Percentiles rank a stretch among this genome's conserved stretches.
Conservation (phyloP, 257 asterid genomes). For the Ballota nigra region DNA sequence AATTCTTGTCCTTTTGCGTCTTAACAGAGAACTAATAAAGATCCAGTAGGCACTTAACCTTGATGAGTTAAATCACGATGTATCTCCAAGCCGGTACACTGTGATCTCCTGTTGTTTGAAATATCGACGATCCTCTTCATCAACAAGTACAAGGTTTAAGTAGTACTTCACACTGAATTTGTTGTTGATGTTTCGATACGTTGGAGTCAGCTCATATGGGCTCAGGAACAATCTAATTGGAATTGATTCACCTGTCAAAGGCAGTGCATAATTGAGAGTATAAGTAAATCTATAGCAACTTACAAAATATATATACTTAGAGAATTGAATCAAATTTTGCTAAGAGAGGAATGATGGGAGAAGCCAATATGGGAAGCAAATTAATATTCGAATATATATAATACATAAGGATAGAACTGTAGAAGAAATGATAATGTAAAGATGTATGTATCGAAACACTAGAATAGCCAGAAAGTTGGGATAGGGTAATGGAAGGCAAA, state of each 20-base stretch:
- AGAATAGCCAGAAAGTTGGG: not conserved
- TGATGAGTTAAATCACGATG: constrained; percentile 37
- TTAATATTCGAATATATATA: not conserved
- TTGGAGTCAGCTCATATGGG: constrained; percentile 95
- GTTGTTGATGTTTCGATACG: constrained; percentile 86
- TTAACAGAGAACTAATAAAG: constrained; percentile 21
- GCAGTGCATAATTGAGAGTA: too few relatives aligned
- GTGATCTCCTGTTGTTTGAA: constrained; percentile 97
- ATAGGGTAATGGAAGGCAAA: not conserved
- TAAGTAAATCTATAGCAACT: too few relatives aligned
- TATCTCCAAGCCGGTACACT: constrained; percentile 69
- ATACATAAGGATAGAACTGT: too few relatives aligned
- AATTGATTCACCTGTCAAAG: constrained; percentile 85
- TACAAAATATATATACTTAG: not conserved
- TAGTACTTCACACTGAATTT: constrained; percentile 92
- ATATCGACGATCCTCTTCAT: constrained; percentile 95
- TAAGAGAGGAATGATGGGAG: not conserved
- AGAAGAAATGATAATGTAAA: not conserved
- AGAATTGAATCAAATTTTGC: not conserved
- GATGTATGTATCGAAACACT: not conserved
- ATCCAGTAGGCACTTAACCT: constrained; percentile 15
- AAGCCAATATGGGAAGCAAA: not conserved
- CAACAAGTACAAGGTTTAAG: constrained; percentile 95
- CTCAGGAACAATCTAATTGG: constrained; percentile 92
- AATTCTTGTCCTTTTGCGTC: constrained; percentile 20